Percentiles rank a stretch among this genome's conserved stretches.
phyloP scores from a whole-genome alignment of 352 stramenopile species.

The Blastocystis sp. region DNA sequence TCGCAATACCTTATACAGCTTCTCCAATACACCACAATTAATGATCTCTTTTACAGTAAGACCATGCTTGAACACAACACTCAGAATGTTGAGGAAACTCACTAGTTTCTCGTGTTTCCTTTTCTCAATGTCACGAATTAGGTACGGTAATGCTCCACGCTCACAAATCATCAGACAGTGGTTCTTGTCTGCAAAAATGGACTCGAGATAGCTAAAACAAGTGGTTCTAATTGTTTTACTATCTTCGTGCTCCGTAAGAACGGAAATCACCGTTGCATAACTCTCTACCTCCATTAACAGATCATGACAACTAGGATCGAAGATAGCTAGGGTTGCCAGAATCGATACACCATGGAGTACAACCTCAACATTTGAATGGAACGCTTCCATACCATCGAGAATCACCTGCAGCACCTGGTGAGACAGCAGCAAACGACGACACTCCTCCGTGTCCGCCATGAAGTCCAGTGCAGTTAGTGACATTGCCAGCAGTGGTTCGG shows the following conservation, averaged over 20 bases:
- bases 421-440: constrained; percentile 18
- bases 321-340: constrained; percentile 30
- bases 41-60: constrained; percentile 34
- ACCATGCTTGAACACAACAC: constrained; percentile 52
- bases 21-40: constrained; percentile 54
- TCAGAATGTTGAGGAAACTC: constrained; percentile 22
- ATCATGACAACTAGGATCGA: constrained; percentile 22
- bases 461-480: constrained; percentile 46
- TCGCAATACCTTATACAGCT: constrained; percentile 17
- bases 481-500: constrained; percentile 56
- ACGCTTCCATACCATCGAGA: constrained; percentile 54
- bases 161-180: constrained; percentile 56
- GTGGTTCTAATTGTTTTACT: constrained; percentile 48
- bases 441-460: constrained; percentile 59
- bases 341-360: constrained; percentile 29
- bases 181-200: constrained; percentile 51
- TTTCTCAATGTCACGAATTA: constrained; percentile 45
- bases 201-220: constrained; percentile 51
- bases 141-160: background rate
- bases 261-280: constrained; percentile 55
- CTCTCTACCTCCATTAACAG: constrained; percentile 64
- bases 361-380: constrained; percentile 38
- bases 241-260: constrained; percentile 14
- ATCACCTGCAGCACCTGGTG: constrained; percentile 55
- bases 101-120: constrained; percentile 31